phyloP scores from a whole-genome alignment of 192 early-diverging fungal species.

The Helicostylum pulchrum region DNA sequence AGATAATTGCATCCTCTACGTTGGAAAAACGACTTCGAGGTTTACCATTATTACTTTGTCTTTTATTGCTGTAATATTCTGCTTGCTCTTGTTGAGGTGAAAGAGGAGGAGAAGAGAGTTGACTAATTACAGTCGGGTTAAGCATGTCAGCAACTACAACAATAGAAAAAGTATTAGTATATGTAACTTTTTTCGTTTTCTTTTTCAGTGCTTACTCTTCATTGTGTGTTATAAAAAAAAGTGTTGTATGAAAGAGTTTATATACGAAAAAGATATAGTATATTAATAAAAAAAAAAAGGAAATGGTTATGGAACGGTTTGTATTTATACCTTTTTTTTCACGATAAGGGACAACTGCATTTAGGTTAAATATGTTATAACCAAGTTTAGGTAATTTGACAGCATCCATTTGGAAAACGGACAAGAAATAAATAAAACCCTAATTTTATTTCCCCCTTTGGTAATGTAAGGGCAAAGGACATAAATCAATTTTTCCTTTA shows the following conservation, averaged over 20 bases:
- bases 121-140: slow-evolving; percentile 10
- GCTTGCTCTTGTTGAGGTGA: slow-evolving; percentile 10
- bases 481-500: neutral
- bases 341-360: too few species aligned
- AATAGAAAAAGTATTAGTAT: neutral
- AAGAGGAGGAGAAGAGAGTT: slow-evolving; percentile 2
- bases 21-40: slow-evolving; percentile 37
- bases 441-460: slow-evolving; percentile 8
- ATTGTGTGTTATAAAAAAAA: neutral
- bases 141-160: slow-evolving; percentile 26
- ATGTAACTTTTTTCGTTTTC: neutral
- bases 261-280: neutral
- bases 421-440: neutral
- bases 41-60: slow-evolving; percentile 6
- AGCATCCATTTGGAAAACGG: slow-evolving; percentile 16
- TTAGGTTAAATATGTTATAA: slow-evolving; percentile 16
- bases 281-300: neutral
- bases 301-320: neutral
- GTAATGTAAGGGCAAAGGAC: slow-evolving; percentile 9
- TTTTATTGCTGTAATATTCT: neutral
- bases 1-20: slow-evolving; percentile 33
- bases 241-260: neutral
- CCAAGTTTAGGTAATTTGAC: slow-evolving; percentile 16
- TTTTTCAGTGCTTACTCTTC: slow-evolving; percentile 11
- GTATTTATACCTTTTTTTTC: too few species aligned